Conservation (phyloP, 2,329 filamentous ascomycete species). For the Diaporthe nobilis region DNA sequence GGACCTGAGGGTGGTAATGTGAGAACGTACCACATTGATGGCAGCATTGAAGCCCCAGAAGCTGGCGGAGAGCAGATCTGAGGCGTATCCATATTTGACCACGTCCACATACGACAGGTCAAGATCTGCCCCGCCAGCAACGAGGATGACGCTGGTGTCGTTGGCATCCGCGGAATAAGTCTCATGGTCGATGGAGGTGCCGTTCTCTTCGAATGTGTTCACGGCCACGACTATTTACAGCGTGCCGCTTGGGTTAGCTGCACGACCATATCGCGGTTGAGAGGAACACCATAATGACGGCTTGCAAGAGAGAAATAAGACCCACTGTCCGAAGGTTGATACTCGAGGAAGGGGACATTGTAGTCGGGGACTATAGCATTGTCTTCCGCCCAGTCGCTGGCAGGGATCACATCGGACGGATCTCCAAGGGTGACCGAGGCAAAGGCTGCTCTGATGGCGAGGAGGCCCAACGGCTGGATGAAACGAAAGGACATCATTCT, state of each 20-base stretch:
- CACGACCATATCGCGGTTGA: neutral
- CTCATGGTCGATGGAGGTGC: constrained; percentile 33
- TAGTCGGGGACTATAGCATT: constrained; percentile 45
- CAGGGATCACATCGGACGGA: constrained; percentile 42
- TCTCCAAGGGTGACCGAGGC: constrained; percentile 36
- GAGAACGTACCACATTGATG: constrained; percentile 45
- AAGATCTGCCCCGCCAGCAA: constrained; percentile 41
- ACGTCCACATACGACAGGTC: constrained; percentile 47
- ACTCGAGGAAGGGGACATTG: constrained; percentile 38
- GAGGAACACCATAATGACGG: neutral
- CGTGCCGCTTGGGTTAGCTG: neutral
- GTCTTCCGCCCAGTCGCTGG: constrained; percentile 42
- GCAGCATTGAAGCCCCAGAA: constrained; percentile 48
- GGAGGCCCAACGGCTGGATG: neutral
- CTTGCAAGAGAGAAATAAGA: neutral
- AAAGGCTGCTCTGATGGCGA: neutral
- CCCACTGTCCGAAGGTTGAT: constrained; percentile 38
- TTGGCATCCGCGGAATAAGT: constrained; percentile 36
- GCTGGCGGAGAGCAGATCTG: constrained; percentile 41
- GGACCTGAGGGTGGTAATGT: neutral
- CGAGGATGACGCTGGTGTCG: constrained; percentile 45
- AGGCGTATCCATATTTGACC: constrained; percentile 50
- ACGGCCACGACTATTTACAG: neutral
- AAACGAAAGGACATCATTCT: constrained; percentile 3
- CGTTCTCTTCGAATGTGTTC: neutral